A percentile compares a stretch with the other conserved stretches of the same genome.
phyloP scores from a whole-genome alignment of 768 basidiomycete species.

The Suillus subluteus region DNA sequence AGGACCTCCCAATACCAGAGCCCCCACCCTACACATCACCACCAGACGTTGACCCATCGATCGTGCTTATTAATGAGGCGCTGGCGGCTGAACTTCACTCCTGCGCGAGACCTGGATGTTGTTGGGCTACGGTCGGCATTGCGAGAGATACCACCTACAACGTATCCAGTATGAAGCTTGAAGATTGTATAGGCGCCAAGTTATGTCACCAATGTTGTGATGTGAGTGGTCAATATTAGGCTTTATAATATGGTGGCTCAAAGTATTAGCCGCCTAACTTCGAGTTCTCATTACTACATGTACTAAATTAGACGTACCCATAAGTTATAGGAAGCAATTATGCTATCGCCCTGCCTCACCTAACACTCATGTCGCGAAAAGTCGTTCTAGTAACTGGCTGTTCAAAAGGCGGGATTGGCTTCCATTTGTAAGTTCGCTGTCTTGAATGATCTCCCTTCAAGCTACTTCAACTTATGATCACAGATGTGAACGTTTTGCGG shows the following conservation, averaged over 20 bases:
- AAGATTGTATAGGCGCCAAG: neutral
- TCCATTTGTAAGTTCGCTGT: conserved; percentile 51
- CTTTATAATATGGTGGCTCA: no score
- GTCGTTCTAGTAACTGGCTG: conserved; percentile 79
- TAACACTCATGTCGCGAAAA: conserved; percentile 12
- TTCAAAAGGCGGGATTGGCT: conserved; percentile 74
- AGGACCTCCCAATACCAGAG: conserved; percentile 43
- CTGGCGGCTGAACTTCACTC: conserved; percentile 44
- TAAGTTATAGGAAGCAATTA: no score
- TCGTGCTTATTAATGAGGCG: conserved; percentile 52
- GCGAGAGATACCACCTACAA: conserved; percentile 22
- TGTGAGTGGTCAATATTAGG: neutral
- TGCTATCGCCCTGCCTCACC: neutral
- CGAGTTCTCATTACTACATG: no score
- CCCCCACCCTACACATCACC: conserved; percentile 44
- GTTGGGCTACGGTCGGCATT: conserved; percentile 28
- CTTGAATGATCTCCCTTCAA: neutral
- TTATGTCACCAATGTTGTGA: neutral
- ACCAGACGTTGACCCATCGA: conserved; percentile 42
- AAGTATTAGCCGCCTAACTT: no score
- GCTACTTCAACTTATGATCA: neutral
- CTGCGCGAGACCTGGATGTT: conserved; percentile 49
- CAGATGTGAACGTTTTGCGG: conserved; percentile 72
- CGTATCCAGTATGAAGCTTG: conserved; percentile 24
- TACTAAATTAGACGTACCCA: no score